A percentile compares a stretch with the other conserved stretches of the same genome.
phyloP scores from a whole-genome alignment of 2,329 filamentous ascomycete genomes.

The Aureobasidium sp. region DNA sequence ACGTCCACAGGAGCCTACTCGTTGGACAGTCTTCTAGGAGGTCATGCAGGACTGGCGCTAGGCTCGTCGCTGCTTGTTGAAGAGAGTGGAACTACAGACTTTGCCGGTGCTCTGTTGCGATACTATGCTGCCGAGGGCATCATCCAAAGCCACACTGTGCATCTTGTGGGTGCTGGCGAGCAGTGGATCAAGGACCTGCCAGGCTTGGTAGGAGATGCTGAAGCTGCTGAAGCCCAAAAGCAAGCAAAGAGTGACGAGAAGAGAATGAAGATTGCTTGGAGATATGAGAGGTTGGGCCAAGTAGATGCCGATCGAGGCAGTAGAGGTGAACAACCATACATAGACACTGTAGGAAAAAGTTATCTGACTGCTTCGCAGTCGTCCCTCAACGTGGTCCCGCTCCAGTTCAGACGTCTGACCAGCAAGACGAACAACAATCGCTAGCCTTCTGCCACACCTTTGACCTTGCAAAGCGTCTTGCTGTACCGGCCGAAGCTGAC shows the following conservation, averaged over 20 bases:
- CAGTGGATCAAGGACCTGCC: conserved; percentile 79
- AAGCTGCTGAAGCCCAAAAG: conserved; percentile 30
- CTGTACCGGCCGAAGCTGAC: conserved; percentile 30
- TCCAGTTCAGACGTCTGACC: conserved; percentile 2
- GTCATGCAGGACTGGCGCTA: conserved; percentile 75
- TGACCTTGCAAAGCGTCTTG: conserved; percentile 43
- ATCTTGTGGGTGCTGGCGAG: conserved; percentile 72
- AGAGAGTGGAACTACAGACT: conserved; percentile 90
- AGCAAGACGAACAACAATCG: conserved; percentile 17
- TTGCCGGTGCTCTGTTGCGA: conserved; percentile 70
- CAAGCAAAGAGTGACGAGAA: conserved; percentile 43
- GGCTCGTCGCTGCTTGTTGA: conserved; percentile 75
- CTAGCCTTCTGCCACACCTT: conserved; percentile 42
- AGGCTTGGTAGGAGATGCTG: conserved; percentile 51
- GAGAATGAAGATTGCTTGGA: conserved; percentile 98
- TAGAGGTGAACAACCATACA: conserved; percentile 49
- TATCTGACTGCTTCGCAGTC: conserved; percentile 12
- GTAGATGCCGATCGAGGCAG: conserved; percentile 41
- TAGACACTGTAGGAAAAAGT: background rate
- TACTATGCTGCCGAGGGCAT: conserved; percentile 93
- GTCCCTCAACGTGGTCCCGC: conserved; percentile 7
- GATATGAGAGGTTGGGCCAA: conserved; percentile 78
- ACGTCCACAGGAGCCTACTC: conserved; percentile 88
- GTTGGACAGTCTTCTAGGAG: conserved; percentile 74
- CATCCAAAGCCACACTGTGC: conserved; percentile 80